phyloP scores from a whole-genome alignment of 176 grass and related monocot species.

The Oryza meridionalis region DNA sequence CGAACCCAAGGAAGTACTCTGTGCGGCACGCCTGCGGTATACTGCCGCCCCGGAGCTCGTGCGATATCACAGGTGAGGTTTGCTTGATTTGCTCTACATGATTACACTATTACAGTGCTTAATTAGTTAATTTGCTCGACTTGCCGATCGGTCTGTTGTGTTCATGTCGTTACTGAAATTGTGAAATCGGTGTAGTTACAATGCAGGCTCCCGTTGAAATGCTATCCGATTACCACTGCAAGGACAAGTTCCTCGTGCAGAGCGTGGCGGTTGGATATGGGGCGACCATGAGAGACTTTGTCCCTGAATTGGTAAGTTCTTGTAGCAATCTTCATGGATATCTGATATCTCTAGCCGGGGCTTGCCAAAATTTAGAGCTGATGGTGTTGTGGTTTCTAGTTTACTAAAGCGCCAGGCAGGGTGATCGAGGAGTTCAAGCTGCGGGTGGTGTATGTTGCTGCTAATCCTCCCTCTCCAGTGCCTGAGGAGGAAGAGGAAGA shows the following conservation, averaged over 20 bases:
- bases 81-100: background rate
- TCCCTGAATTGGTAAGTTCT: slow-evolving; percentile 49
- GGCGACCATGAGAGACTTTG: slow-evolving; percentile 54
- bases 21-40: slow-evolving; percentile 74
- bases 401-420: slow-evolving; percentile 66
- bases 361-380: background rate
- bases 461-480: slow-evolving; percentile 90
- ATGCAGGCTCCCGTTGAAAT: slow-evolving; percentile 77
- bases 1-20: slow-evolving; percentile 82
- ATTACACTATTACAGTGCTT: background rate
- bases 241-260: slow-evolving; percentile 94
- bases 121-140: background rate
- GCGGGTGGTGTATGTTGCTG: slow-evolving; percentile 78
- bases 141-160: background rate
- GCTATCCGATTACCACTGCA: slow-evolving; percentile 73
- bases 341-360: background rate
- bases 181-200: slow-evolving; percentile 50
- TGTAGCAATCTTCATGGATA: background rate
- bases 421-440: slow-evolving; percentile 84
- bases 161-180: background rate
- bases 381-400: slow-evolving; percentile 44
- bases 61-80: slow-evolving; percentile 62
- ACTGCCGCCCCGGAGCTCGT: slow-evolving; percentile 59
- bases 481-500: slow-evolving; percentile 78
- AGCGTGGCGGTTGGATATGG: slow-evolving; percentile 59